Evolutionary conservation across 208 protist species (phyloP), one percentile per base, ranked within the genome.

Genomic region (Borovskyia barvae): DNA sequence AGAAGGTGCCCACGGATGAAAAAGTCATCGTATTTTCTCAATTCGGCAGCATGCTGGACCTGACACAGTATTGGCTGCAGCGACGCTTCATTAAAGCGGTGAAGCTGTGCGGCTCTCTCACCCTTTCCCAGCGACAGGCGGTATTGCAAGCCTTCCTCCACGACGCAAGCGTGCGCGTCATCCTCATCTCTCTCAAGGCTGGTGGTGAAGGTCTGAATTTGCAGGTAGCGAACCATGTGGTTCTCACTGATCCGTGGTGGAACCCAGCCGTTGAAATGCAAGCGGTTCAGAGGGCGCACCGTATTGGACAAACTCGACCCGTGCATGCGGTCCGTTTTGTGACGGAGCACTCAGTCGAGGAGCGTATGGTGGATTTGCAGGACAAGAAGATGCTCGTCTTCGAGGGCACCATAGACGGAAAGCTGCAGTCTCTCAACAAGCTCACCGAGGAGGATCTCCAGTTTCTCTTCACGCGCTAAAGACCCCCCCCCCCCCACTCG

Each of bases 181-280:
- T 99, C 55, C 70, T 99, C 17, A 90, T 99, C n/a, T 98, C 91
- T 14, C 98, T 99, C 2, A 95, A 98, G 47, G 98, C 98, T 1
- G 98, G 98, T 54, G 98, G 98, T 15, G 85, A 99, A 24, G 98
- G 98, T 63, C 97, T 99, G 54, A 99, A 99, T 67, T 65, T 99
- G 40, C 94, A 98, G 49, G 92, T 97, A 5, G 98, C 98, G 25
- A 97, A 99, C 77, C 91, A 96, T 26, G 98, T 99, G 32, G 92
- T 99, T 48, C 71, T 99, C n/a, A 98, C 92, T 59, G 98, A 99
- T 71, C 90, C 80, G 30, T 98, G 99, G 84, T 99, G 95, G 95
- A 99, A 99, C 77, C 92, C 91, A 11, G 93, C 98, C 43, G 90
- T 97, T 45, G 98, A 99, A 75, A 88, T 99, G 77, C 98, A 99